These are phyloP conservation scores for Sclerotinia nivalis DNA, from an alignment of 2,329 filamentous ascomycete genomes.

Conservation along the genomic window DNA sequence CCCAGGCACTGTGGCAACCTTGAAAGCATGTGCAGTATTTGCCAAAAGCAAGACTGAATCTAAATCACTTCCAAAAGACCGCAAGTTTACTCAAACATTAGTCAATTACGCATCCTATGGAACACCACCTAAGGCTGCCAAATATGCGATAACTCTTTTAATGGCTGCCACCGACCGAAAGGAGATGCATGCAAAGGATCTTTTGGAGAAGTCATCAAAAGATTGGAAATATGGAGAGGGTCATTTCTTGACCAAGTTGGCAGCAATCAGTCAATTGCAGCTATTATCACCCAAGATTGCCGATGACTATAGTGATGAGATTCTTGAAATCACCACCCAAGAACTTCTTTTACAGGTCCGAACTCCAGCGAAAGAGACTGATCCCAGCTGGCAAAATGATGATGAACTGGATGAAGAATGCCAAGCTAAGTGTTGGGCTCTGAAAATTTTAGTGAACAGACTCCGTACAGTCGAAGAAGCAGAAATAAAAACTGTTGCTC, in stretches of 20 bases:
- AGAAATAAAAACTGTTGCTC: conserved; percentile 59
- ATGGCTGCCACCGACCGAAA: conserved; percentile 71
- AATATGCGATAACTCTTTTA: conserved; percentile 90
- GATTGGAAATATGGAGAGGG: conserved; percentile 71
- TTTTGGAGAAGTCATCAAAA: conserved; percentile 74
- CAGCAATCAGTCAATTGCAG: conserved; percentile 72
- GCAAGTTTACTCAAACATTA: conserved; percentile 78
- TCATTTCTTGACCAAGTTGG: conserved; percentile 74
- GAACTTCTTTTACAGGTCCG: conserved; percentile 72
- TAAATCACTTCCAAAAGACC: conserved; percentile 76
- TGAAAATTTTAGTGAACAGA: conserved; percentile 85
- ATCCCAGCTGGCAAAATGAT: conserved; percentile 67
- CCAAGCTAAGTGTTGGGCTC: conserved; percentile 76
- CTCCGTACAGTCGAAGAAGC: conserved; percentile 60
- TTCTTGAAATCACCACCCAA: conserved; percentile 75
- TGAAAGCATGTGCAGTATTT: conserved; percentile 93
- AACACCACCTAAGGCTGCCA: conserved; percentile 77
- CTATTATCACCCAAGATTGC: conserved; percentile 72
- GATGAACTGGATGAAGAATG: conserved; percentile 76
- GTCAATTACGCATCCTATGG: conserved; percentile 82
- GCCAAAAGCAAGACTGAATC: conserved; percentile 77
- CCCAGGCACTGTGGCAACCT: conserved; percentile 75
- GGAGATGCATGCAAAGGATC: conserved; percentile 81
- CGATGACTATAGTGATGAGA: conserved; percentile 71
- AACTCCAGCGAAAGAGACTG: conserved; percentile 56